These are phyloP conservation scores for Besnoitia besnoiti DNA, from an alignment of 169 alveolate species.

Conservation along the genomic window DNA sequence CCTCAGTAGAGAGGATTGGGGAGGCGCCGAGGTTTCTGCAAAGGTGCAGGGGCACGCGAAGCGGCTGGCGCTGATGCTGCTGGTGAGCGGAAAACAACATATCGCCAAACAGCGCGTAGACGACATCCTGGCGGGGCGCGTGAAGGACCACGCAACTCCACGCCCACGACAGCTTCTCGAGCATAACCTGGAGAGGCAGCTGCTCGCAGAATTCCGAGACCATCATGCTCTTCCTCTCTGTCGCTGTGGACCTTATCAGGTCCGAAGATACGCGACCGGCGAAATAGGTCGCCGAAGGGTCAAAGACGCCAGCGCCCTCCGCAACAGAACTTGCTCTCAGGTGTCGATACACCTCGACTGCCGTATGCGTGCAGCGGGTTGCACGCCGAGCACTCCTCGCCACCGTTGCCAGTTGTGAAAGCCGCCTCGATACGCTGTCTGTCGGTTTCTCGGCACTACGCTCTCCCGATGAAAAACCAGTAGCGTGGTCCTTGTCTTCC, in stretches of 20 bases:
- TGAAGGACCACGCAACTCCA: constrained; percentile 26
- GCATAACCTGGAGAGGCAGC: not conserved
- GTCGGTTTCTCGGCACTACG: not conserved
- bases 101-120: not conserved
- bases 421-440: not conserved
- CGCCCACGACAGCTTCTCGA: not conserved
- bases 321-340: no score
- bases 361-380: not conserved
- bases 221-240: not conserved
- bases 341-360: not conserved
- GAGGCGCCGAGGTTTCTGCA: not conserved
- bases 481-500: no score
- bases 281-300: no score
- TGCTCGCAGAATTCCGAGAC: not conserved
- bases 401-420: not conserved
- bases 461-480: no score
- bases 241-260: not conserved
- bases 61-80: not conserved
- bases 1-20: not conserved
- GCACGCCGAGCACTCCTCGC: not conserved
- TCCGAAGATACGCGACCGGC: not conserved
- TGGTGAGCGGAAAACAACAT: not conserved
- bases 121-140: not conserved
- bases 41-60: not conserved
- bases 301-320: no score